Percentiles rank a stretch among this genome's conserved stretches.
These are phyloP conservation scores for Camellia granthamiana DNA, from an alignment of 148 eudicot genomes.

Conservation along the genomic window DNA sequence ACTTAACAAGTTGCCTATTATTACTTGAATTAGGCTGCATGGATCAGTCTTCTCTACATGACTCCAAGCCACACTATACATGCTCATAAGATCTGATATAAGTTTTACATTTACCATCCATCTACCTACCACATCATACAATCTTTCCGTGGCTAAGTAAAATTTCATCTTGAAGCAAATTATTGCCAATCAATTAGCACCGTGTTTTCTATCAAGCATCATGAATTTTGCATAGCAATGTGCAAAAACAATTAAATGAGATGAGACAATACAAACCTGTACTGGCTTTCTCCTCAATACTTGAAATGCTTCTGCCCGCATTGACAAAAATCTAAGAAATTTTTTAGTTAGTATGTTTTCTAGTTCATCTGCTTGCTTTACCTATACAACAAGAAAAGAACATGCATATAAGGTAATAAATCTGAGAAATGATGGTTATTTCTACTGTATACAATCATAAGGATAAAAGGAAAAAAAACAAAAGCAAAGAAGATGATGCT, in stretches of 20 bases:
- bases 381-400: constrained; percentile 38
- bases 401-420: background rate
- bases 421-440: background rate
- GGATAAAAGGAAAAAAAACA: background rate
- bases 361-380: constrained; percentile 95
- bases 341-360: constrained; percentile 92
- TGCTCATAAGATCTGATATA: background rate
- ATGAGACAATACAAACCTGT: constrained; percentile 47
- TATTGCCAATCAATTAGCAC: background rate
- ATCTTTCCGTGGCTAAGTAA: background rate
- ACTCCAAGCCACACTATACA: background rate
- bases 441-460: background rate
- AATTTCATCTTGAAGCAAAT: background rate
- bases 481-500: background rate
- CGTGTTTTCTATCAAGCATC: background rate
- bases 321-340: constrained; percentile 91
- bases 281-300: constrained; percentile 95
- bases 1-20: background rate
- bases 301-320: constrained; percentile 99
- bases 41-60: background rate
- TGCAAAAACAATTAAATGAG: background rate
- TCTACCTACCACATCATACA: background rate
- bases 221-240: background rate
- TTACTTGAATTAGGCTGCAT: background rate
- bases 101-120: background rate